Evolutionary conservation across 1,284 basidiomycete genomes (phyloP).

Genomic region (Malassezia brasiliensis): DNA sequence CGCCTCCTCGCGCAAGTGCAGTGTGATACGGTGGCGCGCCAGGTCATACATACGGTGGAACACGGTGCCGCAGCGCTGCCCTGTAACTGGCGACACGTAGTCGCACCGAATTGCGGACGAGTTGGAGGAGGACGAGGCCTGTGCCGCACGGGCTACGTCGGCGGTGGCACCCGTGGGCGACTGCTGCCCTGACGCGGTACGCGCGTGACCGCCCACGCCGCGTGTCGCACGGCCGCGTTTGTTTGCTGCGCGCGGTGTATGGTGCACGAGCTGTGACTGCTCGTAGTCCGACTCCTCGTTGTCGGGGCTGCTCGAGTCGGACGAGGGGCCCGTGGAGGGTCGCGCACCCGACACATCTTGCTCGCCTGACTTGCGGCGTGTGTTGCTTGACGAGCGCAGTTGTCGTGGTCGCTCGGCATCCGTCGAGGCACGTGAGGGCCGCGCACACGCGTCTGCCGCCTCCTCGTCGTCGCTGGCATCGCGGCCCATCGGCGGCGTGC

Average conservation of each 20-base stretch:
- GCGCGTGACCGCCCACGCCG: not conserved
- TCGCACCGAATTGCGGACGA: constrained; percentile 32
- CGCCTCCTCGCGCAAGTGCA: constrained; percentile 43
- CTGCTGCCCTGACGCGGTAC: not conserved
- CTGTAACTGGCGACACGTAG: constrained; percentile 39
- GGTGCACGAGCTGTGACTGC: constrained; percentile 1
- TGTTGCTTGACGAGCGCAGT: not conserved
- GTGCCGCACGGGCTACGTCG: constrained; percentile 3
- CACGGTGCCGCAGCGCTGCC: constrained; percentile 32
- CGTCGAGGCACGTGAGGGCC: not conserved
- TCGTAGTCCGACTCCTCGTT: constrained; percentile 18
- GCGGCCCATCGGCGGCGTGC: not conserved
- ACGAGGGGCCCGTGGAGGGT: not conserved
- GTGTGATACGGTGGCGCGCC: constrained; percentile 43
- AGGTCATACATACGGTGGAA: constrained; percentile 47
- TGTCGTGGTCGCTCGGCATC: not conserved
- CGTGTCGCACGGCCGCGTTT: constrained; percentile 9
- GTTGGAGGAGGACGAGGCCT: not conserved
- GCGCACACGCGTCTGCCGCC: not conserved
- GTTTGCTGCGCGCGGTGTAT: not conserved
- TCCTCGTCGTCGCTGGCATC: not conserved
- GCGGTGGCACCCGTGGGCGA: not conserved
- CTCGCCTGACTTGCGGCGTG: not conserved
- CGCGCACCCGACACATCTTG: not conserved
- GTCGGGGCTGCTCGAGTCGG: constrained; percentile 5